Evolutionary conservation across 2,329 filamentous ascomycete species (phyloP).

Genomic region (Nothophaeocryptopus gaeumannii): DNA sequence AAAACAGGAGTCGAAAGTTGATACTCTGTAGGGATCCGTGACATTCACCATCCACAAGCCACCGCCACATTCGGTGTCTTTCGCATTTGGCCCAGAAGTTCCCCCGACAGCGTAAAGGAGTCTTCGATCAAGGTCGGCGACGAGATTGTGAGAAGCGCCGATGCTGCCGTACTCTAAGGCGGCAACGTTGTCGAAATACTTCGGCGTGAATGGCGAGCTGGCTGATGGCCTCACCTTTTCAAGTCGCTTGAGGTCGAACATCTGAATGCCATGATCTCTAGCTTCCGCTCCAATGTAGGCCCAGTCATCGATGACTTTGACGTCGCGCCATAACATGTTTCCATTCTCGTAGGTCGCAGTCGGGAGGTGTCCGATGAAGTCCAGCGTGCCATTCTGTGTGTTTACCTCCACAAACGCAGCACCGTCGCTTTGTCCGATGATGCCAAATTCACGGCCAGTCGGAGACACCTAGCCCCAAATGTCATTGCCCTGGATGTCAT

Average conservation of each 20-base stretch:
- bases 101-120: too few species aligned
- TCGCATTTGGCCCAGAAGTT: too few species aligned
- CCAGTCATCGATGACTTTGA: constrained; percentile 43
- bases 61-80: too few species aligned
- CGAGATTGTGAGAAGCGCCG: constrained; percentile 50
- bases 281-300: constrained; percentile 48
- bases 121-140: constrained; percentile 37
- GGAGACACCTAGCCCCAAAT: constrained; percentile 55
- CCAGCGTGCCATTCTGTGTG: constrained; percentile 45
- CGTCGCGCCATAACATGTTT: constrained; percentile 51
- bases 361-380: constrained; percentile 52
- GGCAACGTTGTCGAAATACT: too few species aligned
- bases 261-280: constrained; percentile 55
- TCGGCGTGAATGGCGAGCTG: too few species aligned
- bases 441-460: constrained; percentile 54
- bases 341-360: constrained; percentile 21
- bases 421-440: constrained; percentile 55
- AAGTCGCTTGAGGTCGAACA: constrained; percentile 25
- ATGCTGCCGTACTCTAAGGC: not conserved
- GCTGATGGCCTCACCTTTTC: too few species aligned
- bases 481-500: not conserved
- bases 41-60: too few species aligned
- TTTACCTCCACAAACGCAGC: constrained; percentile 55
- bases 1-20: too few species aligned
- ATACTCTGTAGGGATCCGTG: too few species aligned